Evolutionary conservation across 2,329 filamentous ascomycete species (phyloP).

Genomic region (Alternaria sp.): DNA sequence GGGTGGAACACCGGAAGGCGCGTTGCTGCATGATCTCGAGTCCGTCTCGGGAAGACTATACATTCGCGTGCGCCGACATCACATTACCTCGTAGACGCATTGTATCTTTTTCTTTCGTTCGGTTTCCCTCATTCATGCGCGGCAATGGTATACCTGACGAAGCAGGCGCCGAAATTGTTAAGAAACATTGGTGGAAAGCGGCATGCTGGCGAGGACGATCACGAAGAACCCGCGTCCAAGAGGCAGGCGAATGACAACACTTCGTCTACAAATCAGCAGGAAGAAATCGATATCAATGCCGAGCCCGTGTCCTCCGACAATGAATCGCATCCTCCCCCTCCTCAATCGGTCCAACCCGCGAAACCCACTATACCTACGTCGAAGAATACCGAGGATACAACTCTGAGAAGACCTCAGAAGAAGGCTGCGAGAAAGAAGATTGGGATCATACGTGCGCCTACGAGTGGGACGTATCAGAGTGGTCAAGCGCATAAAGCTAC

Average conservation of each 20-base stretch:
- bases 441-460: conserved; percentile 10
- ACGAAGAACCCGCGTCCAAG: conserved; percentile 34
- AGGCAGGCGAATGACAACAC: not conserved
- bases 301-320: conserved; percentile 34
- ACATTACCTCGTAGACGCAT: not conserved
- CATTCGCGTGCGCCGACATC: not conserved
- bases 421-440: not conserved
- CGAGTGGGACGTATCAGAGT: conserved; percentile 8
- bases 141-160: conserved; percentile 20
- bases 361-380: not conserved
- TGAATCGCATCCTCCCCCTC: conserved; percentile 12
- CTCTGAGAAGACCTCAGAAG: conserved; percentile 11
- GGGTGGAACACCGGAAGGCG: not conserved
- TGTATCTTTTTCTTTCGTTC: not conserved
- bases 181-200: conserved; percentile 36
- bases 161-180: conserved; percentile 31
- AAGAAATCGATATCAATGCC: conserved; percentile 17
- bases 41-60: not conserved
- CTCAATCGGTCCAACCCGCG: conserved; percentile 8
- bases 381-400: not conserved
- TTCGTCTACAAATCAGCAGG: not conserved
- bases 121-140: not conserved
- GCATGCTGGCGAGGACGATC: conserved; percentile 47
- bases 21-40: conserved; percentile 3
- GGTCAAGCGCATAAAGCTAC: conserved; percentile 16